Conservation (phyloP, 2,329 filamentous ascomycete species). For the Fusarium succisae region DNA sequence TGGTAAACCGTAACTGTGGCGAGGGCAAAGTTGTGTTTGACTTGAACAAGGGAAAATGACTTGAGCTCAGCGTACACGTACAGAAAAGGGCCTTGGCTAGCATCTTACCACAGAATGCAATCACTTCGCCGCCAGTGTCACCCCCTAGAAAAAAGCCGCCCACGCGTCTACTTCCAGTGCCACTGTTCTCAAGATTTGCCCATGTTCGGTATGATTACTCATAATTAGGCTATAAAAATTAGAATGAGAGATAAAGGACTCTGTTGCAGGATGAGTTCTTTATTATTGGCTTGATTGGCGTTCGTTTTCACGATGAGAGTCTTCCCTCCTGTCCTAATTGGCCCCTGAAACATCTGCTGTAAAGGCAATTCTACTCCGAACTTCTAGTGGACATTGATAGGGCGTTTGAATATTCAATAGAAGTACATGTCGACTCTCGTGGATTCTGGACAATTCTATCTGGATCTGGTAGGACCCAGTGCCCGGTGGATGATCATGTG, state of each 20-base stretch:
- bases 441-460: neutral
- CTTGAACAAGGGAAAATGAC: rapidly evolving
- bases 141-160: too few relatives aligned
- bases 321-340: neutral
- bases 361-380: neutral
- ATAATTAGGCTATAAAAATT: rapidly evolving
- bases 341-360: neutral
- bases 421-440: rapidly evolving
- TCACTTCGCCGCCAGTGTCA: too few relatives aligned
- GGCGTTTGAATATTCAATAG: rapidly evolving
- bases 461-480: rapidly evolving
- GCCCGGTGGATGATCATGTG: neutral
- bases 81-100: neutral
- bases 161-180: too few relatives aligned
- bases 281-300: neutral
- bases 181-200: neutral
- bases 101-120: neutral
- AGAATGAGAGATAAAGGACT: neutral
- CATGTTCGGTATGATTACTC: rapidly evolving
- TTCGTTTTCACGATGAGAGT: neutral
- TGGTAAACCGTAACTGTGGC: neutral
- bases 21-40: neutral
- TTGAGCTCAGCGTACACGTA: rapidly evolving
- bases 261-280: rapidly evolving
- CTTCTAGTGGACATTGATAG: neutral